Evolutionary conservation across 768 basidiomycete species (phyloP).

Genomic region (Multifurca ochricompacta): DNA sequence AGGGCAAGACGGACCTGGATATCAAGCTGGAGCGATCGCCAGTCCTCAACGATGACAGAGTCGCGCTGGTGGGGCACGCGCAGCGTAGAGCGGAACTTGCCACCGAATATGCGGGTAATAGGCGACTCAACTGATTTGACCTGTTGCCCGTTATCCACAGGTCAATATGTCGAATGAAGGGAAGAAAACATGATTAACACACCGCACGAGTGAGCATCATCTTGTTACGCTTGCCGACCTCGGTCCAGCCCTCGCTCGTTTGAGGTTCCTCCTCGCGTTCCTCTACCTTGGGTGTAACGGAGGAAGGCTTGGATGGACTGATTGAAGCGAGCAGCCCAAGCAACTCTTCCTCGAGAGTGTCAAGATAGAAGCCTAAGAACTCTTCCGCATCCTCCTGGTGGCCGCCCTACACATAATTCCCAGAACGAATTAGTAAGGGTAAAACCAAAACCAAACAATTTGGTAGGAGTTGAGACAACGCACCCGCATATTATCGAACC

Average conservation of each 20-base stretch:
- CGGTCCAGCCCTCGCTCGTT: conserved; percentile 74
- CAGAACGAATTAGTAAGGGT: neutral
- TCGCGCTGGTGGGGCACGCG: conserved; percentile 78
- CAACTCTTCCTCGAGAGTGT: conserved; percentile 90
- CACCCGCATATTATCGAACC: conserved; percentile 89
- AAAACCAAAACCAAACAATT: neutral
- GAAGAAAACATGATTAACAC: conserved; percentile 26
- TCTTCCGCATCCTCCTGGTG: conserved; percentile 99
- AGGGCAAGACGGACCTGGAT: conserved; percentile 53
- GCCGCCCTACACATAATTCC: conserved; percentile 47
- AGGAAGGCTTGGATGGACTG: conserved; percentile 32
- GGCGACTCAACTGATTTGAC: conserved; percentile 77
- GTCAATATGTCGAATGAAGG: neutral
- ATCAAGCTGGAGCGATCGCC: conserved; percentile 81
- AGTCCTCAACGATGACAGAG: conserved; percentile 84
- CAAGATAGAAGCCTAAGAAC: conserved; percentile 95
- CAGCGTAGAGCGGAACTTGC: conserved; percentile 81
- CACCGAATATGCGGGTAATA: conserved; percentile 88
- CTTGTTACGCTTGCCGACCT: conserved; percentile 87
- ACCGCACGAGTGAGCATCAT: conserved; percentile 74
- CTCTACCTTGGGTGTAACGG: conserved; percentile 30
- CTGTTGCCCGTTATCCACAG: conserved; percentile 30
- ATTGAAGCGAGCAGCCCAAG: conserved; percentile 54
- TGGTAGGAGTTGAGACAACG: conserved; percentile 24
- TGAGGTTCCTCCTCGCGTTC: conserved; percentile 38